Base-by-base conservation (phyloP, 2,329 filamentous ascomycete genomes). In the Chrysosporium queenslandicum region DNA sequence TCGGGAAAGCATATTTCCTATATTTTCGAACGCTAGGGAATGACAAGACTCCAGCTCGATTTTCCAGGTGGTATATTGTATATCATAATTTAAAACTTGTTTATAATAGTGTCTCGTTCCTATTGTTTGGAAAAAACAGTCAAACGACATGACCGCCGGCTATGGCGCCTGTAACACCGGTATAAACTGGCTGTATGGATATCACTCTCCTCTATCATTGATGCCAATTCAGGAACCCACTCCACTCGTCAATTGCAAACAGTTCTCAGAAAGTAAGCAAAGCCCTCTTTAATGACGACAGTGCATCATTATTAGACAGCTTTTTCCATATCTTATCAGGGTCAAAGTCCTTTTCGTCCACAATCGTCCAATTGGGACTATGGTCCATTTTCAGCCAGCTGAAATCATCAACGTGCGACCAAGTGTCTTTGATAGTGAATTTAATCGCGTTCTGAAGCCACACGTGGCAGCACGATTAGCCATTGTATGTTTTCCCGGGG, bases 371-470 rank as follows among this genome's bases (percentile, higher is more conserved):
- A 64, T 98, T 90, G 1, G 92, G 92, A 64, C 87, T 96, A 27
- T 81, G 80, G 53, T 86, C 87, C 14, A 79, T 76, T 68, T 90
- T 94, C 57, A 96, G 78, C 92, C 92, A 97, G 70, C 94, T 94
- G 75, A 98, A 98, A 67, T 98, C 92, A 66, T 97, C 87, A 14
- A 97, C 86, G 62, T 92, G 82, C 60, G 90, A 79, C 87, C 88
- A 98, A 61, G 85, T 79, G 65, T 94, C 91, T 50, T 64, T 60
- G 5, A 65, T 56, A 27, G 66, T 59, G 2, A 59, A 58, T 30
- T 61, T 60, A 52, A 65, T 64, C 27, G 66, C 62, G 16, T 64
- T 55, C 40, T 67, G 54, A 30, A 63, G 58, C 64, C 70, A 11
- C 11, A 20, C 47, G 45, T 40, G 7, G 18, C 20, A 16, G n/a